Evolutionary conservation across 1,139 yeast genomes (phyloP).

Genomic region (Petasospora rhodanensis): DNA sequence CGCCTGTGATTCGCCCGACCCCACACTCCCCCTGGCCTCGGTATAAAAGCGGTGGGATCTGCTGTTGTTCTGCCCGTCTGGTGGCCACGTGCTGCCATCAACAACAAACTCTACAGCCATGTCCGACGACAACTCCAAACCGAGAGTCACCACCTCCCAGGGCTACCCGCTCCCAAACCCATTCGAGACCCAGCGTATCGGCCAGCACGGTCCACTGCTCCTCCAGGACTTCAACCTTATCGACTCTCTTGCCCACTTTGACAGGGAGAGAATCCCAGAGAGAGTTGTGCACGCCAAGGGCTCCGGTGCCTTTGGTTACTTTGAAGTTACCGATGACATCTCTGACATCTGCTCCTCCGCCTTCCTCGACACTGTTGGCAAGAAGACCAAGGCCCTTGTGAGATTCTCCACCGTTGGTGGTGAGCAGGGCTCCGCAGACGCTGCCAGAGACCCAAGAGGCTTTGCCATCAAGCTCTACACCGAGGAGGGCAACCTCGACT

Average conservation of each 20-base stretch:
- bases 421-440: slow-evolving; percentile 53
- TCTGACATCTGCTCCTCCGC: slow-evolving; percentile 47
- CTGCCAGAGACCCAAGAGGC: slow-evolving; percentile 59
- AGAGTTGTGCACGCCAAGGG: slow-evolving; percentile 66
- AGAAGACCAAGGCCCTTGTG: slow-evolving; percentile 43
- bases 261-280: slow-evolving; percentile 58
- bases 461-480: slow-evolving; percentile 54
- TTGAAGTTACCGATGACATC: slow-evolving; percentile 55
- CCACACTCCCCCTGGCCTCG: no score
- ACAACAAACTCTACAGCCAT: no score
- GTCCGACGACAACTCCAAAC: slow-evolving; percentile 12
- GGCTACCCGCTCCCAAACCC: slow-evolving; percentile 59
- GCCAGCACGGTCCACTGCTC: slow-evolving; percentile 50
- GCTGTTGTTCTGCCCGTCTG: no score
- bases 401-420: slow-evolving; percentile 61
- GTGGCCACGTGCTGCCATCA: no score
- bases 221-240: slow-evolving; percentile 53
- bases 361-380: slow-evolving; percentile 44
- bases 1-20: no score
- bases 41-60: no score
- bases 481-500: slow-evolving; percentile 55
- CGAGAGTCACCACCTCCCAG: slow-evolving; percentile 52
- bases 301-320: slow-evolving; percentile 57
- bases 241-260: slow-evolving; percentile 57
- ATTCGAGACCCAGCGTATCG: slow-evolving; percentile 68